Base-by-base conservation (phyloP, 164 flowering plant genomes). In the Vitis rotundifolia region DNA sequence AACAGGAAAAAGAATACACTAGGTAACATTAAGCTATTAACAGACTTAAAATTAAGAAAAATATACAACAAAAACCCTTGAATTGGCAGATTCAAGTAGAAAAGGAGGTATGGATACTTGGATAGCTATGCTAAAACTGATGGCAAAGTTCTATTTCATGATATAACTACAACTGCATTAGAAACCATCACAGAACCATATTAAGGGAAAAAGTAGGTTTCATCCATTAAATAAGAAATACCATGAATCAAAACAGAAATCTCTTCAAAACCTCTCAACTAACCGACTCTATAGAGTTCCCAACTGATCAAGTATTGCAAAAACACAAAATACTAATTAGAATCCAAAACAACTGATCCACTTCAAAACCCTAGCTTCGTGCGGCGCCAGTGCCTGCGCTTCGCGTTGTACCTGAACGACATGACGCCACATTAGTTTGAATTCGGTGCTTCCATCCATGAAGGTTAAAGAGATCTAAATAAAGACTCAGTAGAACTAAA, bases 361-460 rank as follows among this genome's bases (percentile, higher is more conserved):
- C 50, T 74, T 78, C 59, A 78, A 62, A 78, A 79, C 44, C 82
- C 85, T 15, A 82, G 80, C 80, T 82, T 82, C 62, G 85, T 82
- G 29, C 85, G 78, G 73, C 85, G 82, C 85, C 85, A 82, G 77
- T 82, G 85, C 73, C 85, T 82, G 71, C 85, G 85, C 75, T 82
- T 82, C n/a, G 85, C 85, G 67, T 81, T 81, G 74, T 77, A 80
- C 79, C 83, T 80, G 64, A 61, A 53, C 50, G 54, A 49, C 37
- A 51, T 10, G 13, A 69, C 37, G 11, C 63, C 3, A 62, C 7
- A 8, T n/a, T 11, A 57, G 53, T 15, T 52, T 8, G 12, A 66
- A 28, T 10, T 37, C 14, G 8, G 7, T 37, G 44, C 44, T 37
- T 37, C 44, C 5, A 37, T 37, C 7, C 44, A 22, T 57, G 19